A percentile compares a stretch with the other conserved stretches of the same genome.
phyloP scores from a whole-genome alignment of 805 yeast species.

The Barnettozyma siamensis region DNA sequence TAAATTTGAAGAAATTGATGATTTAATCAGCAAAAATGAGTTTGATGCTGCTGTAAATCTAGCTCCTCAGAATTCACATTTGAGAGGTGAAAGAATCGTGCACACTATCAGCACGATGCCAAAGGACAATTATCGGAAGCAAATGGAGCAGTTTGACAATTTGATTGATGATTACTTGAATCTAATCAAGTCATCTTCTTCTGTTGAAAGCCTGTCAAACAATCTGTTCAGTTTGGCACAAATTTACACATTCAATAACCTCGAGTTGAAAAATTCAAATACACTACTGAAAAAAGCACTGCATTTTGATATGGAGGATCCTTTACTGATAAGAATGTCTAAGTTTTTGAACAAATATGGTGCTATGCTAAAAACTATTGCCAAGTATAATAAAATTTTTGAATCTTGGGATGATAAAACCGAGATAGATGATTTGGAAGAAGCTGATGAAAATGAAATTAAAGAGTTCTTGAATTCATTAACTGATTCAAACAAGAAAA shows the following conservation, averaged over 20 bases:
- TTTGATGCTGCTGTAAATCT: conserved; percentile 31
- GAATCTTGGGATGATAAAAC: conserved; percentile 32
- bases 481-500: conserved; percentile 18
- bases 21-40: conserved; percentile 24
- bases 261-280: conserved; percentile 45
- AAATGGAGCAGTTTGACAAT: conserved; percentile 13
- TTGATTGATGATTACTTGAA: conserved; percentile 25
- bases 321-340: conserved; percentile 50
- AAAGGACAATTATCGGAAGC: conserved; percentile 5
- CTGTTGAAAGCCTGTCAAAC: conserved; percentile 19
- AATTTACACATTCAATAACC: conserved; percentile 45
- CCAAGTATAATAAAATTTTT: conserved; percentile 40
- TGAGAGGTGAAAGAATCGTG: conserved; percentile 28
- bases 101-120: conserved; percentile 23
- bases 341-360: conserved; percentile 45
- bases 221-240: conserved; percentile 28
- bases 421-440: conserved; percentile 36
- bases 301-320: conserved; percentile 69
- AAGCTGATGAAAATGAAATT: conserved; percentile 36
- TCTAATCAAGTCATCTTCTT: conserved; percentile 16
- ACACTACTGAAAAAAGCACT: conserved; percentile 50
- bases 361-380: conserved; percentile 27
- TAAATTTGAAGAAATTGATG: conserved; percentile 15
- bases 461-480: conserved; percentile 25
- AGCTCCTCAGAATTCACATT: conserved; percentile 38